phyloP scores from a whole-genome alignment of 345 rosid genomes.

The Camelina sativa region DNA sequence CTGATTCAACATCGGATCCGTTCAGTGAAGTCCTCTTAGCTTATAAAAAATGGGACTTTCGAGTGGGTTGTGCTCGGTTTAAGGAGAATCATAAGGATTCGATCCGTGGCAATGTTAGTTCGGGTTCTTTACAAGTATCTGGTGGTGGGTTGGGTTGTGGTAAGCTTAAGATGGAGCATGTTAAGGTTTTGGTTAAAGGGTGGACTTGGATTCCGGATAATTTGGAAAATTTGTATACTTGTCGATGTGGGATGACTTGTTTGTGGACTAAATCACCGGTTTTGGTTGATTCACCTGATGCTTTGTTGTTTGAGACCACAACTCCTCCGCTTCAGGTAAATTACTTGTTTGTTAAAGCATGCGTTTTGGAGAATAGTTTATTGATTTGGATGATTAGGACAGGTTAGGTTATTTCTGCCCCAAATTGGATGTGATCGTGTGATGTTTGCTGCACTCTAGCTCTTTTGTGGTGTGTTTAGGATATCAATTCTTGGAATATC shows the following conservation, averaged over 20 bases:
- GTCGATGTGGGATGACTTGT: slow-evolving; percentile 88
- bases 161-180: slow-evolving; percentile 65
- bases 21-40: slow-evolving; percentile 62
- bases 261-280: slow-evolving; percentile 94
- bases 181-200: slow-evolving; percentile 78
- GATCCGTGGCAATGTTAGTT: slow-evolving; percentile 49
- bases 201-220: slow-evolving; percentile 99
- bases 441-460: slow-evolving; percentile 11
- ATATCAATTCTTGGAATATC: neutral
- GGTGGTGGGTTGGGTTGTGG: slow-evolving; percentile 53
- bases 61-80: slow-evolving; percentile 79
- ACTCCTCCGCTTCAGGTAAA: slow-evolving; percentile 78
- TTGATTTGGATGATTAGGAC: neutral
- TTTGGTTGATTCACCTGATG: slow-evolving; percentile 89
- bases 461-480: slow-evolving; percentile 4
- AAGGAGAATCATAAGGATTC: slow-evolving; percentile 47
- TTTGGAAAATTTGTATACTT: slow-evolving; percentile 83
- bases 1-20: slow-evolving; percentile 51
- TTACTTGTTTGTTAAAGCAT: slow-evolving; percentile 2
- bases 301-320: slow-evolving; percentile 77
- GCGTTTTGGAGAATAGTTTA: neutral
- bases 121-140: slow-evolving; percentile 60
- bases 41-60: slow-evolving; percentile 76
- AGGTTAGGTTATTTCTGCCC: neutral
- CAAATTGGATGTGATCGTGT: neutral